These are phyloP conservation scores for Dendrostoma leiphaemia DNA, from an alignment of 2,329 filamentous ascomycete genomes.

Conservation along the genomic window DNA sequence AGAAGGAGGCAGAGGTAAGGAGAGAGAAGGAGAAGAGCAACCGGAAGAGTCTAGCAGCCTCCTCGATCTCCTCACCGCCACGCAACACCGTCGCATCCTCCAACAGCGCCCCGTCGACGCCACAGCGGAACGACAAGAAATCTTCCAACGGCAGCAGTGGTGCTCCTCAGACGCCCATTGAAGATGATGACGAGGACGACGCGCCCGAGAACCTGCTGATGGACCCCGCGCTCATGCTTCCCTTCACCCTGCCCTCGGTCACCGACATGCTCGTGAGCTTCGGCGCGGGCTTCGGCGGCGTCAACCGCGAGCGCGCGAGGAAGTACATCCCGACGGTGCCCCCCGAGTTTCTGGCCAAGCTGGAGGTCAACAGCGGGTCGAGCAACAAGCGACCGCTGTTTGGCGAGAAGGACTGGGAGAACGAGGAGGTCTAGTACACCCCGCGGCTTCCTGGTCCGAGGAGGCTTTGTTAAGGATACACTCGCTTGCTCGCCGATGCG, in stretches of 20 bases:
- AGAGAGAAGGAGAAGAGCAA: slow-evolving; percentile 49
- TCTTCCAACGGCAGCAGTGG: slow-evolving; percentile 40
- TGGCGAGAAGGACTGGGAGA: slow-evolving; percentile 65
- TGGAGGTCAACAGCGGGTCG: slow-evolving; percentile 58
- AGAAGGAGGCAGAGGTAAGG: slow-evolving; percentile 67
- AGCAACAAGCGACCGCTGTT: slow-evolving; percentile 55
- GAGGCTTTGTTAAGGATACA: slow-evolving; percentile 7
- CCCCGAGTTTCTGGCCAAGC: slow-evolving; percentile 84
- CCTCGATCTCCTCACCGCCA: slow-evolving; percentile 23
- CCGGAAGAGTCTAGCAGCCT: slow-evolving; percentile 42
- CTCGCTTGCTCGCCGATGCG: too few species aligned
- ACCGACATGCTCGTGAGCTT: slow-evolving; percentile 97
- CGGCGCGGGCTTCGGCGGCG: slow-evolving; percentile 88
- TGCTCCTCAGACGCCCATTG: slow-evolving; percentile 38
- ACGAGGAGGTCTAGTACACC: slow-evolving; percentile 53
- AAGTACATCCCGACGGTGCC: slow-evolving; percentile 97
- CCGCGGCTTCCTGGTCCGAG: neutral
- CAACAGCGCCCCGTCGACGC: slow-evolving; percentile 44
- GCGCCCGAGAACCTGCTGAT: slow-evolving; percentile 74
- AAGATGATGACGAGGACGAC: slow-evolving; percentile 63
- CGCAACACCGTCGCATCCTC: slow-evolving; percentile 29
- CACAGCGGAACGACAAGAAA: slow-evolving; percentile 32
- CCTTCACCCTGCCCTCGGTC: slow-evolving; percentile 91
- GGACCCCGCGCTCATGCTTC: slow-evolving; percentile 88
- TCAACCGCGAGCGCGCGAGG: slow-evolving; percentile 85